Percentiles rank a stretch among this genome's conserved stretches.
phyloP scores from a whole-genome alignment of 352 stramenopile genomes.

The Phytophthora cactorum region DNA sequence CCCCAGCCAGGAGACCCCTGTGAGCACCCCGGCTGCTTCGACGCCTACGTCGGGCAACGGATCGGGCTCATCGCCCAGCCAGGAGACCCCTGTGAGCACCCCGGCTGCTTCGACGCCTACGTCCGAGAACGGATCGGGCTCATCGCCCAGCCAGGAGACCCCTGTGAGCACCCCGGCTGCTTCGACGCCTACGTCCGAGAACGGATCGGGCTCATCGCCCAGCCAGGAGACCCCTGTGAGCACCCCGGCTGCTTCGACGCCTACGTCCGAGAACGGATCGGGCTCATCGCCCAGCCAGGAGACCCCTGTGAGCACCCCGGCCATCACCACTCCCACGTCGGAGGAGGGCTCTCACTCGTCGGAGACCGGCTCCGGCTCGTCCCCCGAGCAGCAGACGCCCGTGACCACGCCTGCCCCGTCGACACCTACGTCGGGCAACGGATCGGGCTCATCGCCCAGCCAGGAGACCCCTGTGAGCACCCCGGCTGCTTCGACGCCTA shows the following conservation, averaged over 20 bases:
- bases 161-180: slow-evolving; percentile 7
- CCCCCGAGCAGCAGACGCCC: slow-evolving; percentile 8
- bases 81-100: slow-evolving; percentile 1
- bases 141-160: neutral
- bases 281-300: slow-evolving; percentile 10
- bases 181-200: neutral
- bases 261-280: neutral
- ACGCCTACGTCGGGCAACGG: neutral
- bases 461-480: slow-evolving; percentile 16
- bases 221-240: slow-evolving; percentile 11
- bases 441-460: neutral
- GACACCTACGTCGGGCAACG: neutral
- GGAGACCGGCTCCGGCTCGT: neutral
- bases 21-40: slow-evolving; percentile 11
- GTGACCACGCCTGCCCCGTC: slow-evolving; percentile 21
- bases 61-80: slow-evolving; percentile 9
- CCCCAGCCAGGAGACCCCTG: slow-evolving; percentile 8
- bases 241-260: slow-evolving; percentile 16
- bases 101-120: too few species aligned
- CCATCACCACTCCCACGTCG: neutral
- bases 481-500: too few species aligned
- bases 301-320: slow-evolving; percentile 2
- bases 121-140: neutral
- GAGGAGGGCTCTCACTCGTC: slow-evolving; percentile 1
- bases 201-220: slow-evolving; percentile 6